Evolutionary conservation across 2,329 filamentous ascomycete genomes (phyloP).

Genomic region (Cercospora beticola): DNA sequence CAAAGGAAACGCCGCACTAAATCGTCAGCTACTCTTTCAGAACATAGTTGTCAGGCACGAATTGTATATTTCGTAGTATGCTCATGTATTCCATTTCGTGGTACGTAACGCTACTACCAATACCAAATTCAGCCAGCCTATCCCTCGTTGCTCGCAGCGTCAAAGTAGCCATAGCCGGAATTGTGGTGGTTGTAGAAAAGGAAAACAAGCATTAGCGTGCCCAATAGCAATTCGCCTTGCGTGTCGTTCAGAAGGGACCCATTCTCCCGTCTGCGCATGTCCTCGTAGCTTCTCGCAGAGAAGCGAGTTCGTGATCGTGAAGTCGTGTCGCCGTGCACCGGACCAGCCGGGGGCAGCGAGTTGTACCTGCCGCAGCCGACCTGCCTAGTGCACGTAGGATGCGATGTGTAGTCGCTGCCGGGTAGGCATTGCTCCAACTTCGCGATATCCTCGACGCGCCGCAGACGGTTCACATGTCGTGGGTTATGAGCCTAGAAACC

Average conservation of each 20-base stretch:
- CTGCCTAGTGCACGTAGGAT: constrained; percentile 12
- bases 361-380: constrained; percentile 13
- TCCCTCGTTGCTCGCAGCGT: constrained; percentile 10
- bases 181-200: neutral
- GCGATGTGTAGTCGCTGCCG: constrained; percentile 1
- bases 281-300: constrained; percentile 17
- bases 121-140: constrained; percentile 6
- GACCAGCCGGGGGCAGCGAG: constrained; percentile 16
- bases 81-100: constrained; percentile 12
- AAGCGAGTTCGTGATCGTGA: constrained; percentile 20
- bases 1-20: neutral
- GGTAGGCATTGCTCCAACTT: constrained; percentile 10
- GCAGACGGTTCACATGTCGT: constrained; percentile 17
- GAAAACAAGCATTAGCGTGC: neutral
- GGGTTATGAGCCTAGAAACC: constrained; percentile 33
- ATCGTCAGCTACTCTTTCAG: neutral
- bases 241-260: constrained; percentile 19
- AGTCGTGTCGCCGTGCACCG: constrained; percentile 18
- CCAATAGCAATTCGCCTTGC: constrained; percentile 8
- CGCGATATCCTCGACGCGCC: constrained; percentile 15
- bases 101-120: constrained; percentile 11
- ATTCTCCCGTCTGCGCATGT: constrained; percentile 17
- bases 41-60: neutral
- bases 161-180: constrained; percentile 13
- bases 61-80: neutral